Percentiles rank a stretch among this genome's conserved stretches.
These are phyloP conservation scores for Populus simonii DNA, from an alignment of 345 rosid genomes.

Conservation along the genomic window DNA sequence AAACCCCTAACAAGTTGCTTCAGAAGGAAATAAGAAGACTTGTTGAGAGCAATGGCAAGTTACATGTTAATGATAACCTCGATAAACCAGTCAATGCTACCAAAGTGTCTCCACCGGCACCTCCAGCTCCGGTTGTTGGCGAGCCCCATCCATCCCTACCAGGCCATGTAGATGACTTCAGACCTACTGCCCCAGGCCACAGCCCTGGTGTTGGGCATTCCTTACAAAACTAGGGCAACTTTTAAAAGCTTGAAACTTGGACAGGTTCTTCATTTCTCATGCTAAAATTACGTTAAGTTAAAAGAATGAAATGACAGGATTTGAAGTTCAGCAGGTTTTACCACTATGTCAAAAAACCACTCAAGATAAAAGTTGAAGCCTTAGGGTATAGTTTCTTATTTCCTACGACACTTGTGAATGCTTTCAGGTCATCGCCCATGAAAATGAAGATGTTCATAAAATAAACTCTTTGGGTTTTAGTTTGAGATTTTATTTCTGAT, in stretches of 20 bases:
- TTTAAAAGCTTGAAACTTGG: neutral
- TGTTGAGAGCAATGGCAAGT: neutral
- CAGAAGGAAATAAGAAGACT: conserved; percentile 3
- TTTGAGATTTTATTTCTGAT: no score
- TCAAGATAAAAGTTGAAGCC: no score
- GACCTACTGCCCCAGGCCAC: conserved; percentile 62
- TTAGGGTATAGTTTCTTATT: no score
- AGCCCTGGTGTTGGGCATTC: conserved; percentile 65
- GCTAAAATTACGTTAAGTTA: no score
- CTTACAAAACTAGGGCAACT: conserved; percentile 32
- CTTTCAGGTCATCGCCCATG: neutral
- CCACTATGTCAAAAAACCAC: no score
- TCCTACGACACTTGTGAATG: neutral
- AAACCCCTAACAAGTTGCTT: conserved; percentile 9
- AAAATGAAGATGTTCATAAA: neutral
- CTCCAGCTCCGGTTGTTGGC: conserved; percentile 6
- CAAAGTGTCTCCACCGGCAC: conserved; percentile 16
- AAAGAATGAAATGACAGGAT: no score
- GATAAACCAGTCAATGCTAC: neutral
- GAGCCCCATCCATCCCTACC: conserved; percentile 22
- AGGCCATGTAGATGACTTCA: conserved; percentile 43
- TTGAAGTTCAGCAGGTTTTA: no score
- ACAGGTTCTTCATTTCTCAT: neutral
- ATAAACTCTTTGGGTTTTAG: neutral
- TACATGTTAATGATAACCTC: neutral